A percentile compares a stretch with the other conserved stretches of the same genome.
Conservation (phyloP, 331 rosid genomes). For the Arachis monticola region DNA sequence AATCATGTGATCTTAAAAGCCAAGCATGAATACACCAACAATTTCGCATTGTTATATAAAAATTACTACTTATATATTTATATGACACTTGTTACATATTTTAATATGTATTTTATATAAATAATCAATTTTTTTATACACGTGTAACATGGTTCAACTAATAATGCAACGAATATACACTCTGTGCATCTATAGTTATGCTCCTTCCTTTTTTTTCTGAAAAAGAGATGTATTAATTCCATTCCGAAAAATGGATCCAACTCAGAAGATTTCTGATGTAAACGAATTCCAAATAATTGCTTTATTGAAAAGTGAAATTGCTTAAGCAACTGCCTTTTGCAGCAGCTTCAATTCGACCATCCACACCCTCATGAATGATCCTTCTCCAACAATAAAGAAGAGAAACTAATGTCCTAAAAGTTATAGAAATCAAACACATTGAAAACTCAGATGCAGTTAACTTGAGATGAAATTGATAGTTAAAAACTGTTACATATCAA, state of each 20-base stretch:
- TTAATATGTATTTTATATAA: no score
- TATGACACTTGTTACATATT: no score
- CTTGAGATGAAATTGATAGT: no score
- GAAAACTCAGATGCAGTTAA: no score
- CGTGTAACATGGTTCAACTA: not conserved
- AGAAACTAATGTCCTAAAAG: conserved; percentile 13
- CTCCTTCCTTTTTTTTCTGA: not conserved
- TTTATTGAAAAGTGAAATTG: not conserved
- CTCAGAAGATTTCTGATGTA: no score
- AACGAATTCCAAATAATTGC: conserved; percentile 10
- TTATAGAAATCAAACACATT: not conserved
- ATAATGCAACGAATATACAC: conserved; percentile 26
- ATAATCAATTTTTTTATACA: no score
- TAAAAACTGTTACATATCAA: no score
- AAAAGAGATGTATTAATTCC: not conserved
- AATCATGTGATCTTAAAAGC: conserved; percentile 1
- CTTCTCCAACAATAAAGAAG: conserved; percentile 13
- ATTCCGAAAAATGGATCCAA: no score
- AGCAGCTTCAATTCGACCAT: not conserved
- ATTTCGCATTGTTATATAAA: not conserved
- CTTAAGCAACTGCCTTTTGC: conserved; percentile 6
- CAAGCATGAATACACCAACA: not conserved
- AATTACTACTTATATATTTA: no score
- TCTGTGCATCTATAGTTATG: conserved; percentile 23
- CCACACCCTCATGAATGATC: not conserved